Evolutionary conservation across 768 basidiomycete species (phyloP).

Genomic region (Suillus spraguei): DNA sequence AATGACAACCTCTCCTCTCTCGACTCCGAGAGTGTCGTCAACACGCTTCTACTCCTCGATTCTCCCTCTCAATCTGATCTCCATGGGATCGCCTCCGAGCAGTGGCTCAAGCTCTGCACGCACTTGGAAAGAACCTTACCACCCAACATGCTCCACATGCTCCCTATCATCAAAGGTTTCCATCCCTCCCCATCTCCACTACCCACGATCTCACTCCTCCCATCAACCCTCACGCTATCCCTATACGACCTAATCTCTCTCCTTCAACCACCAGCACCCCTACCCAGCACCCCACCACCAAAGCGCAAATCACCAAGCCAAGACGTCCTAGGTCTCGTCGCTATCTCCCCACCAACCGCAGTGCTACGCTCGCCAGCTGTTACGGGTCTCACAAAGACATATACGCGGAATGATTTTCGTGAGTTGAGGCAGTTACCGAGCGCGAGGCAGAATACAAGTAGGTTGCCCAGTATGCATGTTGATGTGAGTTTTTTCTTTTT

Average conservation of each 20-base stretch:
- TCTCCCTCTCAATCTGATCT: conserved; percentile 48
- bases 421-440: conserved; percentile 68
- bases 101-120: conserved; percentile 46
- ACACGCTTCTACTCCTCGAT: conserved; percentile 62
- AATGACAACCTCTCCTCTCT: conserved; percentile 30
- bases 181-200: conserved; percentile 26
- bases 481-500: conserved; percentile 51
- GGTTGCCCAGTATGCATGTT: conserved; percentile 85
- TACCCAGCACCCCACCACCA: conserved; percentile 52
- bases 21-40: conserved; percentile 41
- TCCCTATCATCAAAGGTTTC: conserved; percentile 6
- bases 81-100: conserved; percentile 48
- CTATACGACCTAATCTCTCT: conserved; percentile 50
- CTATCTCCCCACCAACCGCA: conserved; percentile 71
- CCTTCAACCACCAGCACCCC: conserved; percentile 40
- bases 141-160: neutral
- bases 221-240: conserved; percentile 46
- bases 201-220: conserved; percentile 33
- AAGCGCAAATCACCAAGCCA: conserved; percentile 49
- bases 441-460: conserved; percentile 80
- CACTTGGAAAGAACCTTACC: neutral
- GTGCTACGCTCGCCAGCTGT: conserved; percentile 70
- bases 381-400: conserved; percentile 82
- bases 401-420: conserved; percentile 80
- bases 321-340: conserved; percentile 61